Evolutionary conservation across 495 filamentous ascomycete genomes (phyloP), one percentile per base, ranked within the genome.

Genomic region (Aspergillus incahuasiensis): DNA sequence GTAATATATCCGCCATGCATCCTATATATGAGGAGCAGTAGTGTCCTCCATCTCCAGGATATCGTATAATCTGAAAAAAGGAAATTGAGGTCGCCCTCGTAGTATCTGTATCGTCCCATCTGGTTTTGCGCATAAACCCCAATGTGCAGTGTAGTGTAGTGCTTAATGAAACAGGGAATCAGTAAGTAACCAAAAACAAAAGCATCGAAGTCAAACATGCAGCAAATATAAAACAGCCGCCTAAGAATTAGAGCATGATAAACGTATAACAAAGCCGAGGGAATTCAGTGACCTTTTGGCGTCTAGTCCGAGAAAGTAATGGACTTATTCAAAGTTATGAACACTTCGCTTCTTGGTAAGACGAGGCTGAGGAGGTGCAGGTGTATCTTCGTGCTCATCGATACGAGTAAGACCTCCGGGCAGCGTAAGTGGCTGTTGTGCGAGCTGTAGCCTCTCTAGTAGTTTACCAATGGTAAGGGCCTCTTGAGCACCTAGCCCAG

Each of bases 371-470:
- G 66, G 20, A 76, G 25, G 19, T 66, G 67, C 5, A 48, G 72
- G 69, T 35, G 52, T 53, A 56, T 74, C 73, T 3, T 73, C 68
- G 39, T 76, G 70, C 45, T 78, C 75, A 42, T 72, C 82, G 73
- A 91, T 89, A 19, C 82, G 76, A 53, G 85, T 80, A 46, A 92
- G 73, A 0, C 87, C 86, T 2, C 87, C 87, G 21, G 87, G 81
- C 15, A 88, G 68, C 18, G 78, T 74, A 12, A 76, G 70, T 32
- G 38, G 20, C 6, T 79, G 74, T 58, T 86, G 82, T 18, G 83
- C 82, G 21, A 94, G 68, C 58, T 86, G 85, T n/a, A 97, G 79
- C 65, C 91, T 91, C 69, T 95, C 87, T 68, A 92, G 92, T 60
- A 97, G 71, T 60, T 90, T 92, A 7, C 88, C 81, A 48, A 98